A percentile compares a stretch with the other conserved stretches of the same genome.
Evolutionary conservation across 2,329 filamentous ascomycete species (phyloP).

Genomic region (Nigrospora sphaerica): DNA sequence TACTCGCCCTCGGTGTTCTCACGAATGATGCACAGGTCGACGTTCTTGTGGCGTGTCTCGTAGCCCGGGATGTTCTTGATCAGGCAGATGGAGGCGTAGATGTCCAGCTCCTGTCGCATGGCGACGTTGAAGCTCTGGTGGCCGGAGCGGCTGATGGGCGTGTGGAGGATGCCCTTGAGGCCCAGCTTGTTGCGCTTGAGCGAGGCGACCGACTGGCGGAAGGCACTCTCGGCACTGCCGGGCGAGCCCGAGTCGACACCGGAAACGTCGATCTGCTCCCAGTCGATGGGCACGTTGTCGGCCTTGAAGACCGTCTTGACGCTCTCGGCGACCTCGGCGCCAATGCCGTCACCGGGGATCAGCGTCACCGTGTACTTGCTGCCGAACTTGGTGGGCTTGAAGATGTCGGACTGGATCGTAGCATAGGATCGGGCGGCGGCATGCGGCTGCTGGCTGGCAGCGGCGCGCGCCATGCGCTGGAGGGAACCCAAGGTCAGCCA

Average conservation of each 20-base stretch:
- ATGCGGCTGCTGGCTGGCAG: conserved; percentile 36
- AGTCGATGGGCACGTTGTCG: conserved; percentile 96
- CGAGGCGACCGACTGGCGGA: conserved; percentile 90
- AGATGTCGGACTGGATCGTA: conserved; percentile 88
- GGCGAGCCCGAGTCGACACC: conserved; percentile 74
- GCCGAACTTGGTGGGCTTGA: conserved; percentile 98
- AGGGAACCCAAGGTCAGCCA: neutral
- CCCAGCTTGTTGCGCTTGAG: conserved; percentile 98
- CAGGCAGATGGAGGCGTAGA: conserved; percentile 94
- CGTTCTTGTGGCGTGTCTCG: conserved; percentile 91
- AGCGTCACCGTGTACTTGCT: conserved; percentile 99
- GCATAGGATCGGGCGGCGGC: conserved; percentile 55
- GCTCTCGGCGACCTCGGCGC: conserved; percentile 93
- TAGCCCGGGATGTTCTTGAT: conserved; percentile 99
- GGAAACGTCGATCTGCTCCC: conserved; percentile 96
- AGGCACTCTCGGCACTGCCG: conserved; percentile 87
- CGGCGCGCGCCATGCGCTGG: conserved; percentile 30
- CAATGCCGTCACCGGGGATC: conserved; percentile 98
- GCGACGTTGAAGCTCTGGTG: conserved; percentile 99
- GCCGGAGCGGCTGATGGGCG: conserved; percentile 89
- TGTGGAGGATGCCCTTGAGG: conserved; percentile 98
- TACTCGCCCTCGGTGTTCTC: conserved; percentile 99
- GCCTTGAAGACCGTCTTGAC: conserved; percentile 99
- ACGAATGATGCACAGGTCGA: conserved; percentile 98
- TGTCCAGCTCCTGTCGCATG: conserved; percentile 97